Evolutionary conservation across 176 grass and related monocot genomes (phyloP).

Genomic region (Carex myosuroides): DNA sequence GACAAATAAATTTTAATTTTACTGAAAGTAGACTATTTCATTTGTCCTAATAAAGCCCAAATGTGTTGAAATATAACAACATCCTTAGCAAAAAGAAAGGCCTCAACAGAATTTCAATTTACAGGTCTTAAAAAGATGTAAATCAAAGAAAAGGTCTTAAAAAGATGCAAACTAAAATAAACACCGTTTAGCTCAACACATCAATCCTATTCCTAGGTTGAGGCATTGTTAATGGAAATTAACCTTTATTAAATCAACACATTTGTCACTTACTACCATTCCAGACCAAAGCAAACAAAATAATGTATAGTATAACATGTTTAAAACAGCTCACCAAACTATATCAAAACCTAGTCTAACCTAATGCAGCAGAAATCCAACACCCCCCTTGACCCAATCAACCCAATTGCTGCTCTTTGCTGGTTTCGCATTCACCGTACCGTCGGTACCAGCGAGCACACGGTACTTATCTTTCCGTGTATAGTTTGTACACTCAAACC

Average conservation of each 20-base stretch:
- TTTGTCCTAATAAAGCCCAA: background rate
- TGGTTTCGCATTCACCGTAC: constrained; percentile 42
- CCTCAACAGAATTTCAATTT: background rate
- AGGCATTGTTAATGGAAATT: background rate
- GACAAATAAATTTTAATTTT: background rate
- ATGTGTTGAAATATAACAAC: background rate
- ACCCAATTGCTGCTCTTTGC: constrained; percentile 15
- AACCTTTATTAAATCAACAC: constrained; percentile 1
- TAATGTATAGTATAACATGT: background rate
- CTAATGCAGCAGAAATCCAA: constrained; percentile 36
- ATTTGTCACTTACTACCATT: background rate
- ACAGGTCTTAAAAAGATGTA: background rate
- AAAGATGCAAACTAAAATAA: background rate
- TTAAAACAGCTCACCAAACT: background rate
- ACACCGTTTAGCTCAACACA: background rate
- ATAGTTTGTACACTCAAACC: constrained; percentile 92
- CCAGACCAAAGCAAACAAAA: background rate
- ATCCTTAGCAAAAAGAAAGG: background rate
- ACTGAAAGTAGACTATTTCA: no score
- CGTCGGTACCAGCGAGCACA: constrained; percentile 80
- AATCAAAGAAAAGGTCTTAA: background rate
- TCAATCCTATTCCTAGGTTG: background rate
- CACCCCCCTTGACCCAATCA: constrained; percentile 20
- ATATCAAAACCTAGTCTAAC: background rate
- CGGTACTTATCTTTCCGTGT: constrained; percentile 92